A percentile compares a stretch with the other conserved stretches of the same genome.
Evolutionary conservation across 2,329 filamentous ascomycete species (phyloP).

Genomic region (Ophiostoma ulmi): DNA sequence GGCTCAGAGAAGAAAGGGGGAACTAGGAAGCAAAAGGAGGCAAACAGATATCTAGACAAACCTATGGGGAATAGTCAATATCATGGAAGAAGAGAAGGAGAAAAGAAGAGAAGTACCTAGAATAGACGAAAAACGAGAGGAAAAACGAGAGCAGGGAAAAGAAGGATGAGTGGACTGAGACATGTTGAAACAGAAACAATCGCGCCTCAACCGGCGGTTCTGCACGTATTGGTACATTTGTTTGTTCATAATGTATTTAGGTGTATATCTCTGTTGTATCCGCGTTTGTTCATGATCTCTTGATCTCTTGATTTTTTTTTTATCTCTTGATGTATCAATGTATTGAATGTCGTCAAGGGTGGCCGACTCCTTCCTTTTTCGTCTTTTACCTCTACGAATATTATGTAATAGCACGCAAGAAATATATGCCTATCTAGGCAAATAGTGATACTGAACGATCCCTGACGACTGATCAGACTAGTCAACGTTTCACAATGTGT

Average conservation of each 20-base stretch:
- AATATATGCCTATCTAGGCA: background rate
- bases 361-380: background rate
- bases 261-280: background rate
- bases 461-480: background rate
- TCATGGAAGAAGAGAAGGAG: background rate
- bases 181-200: conserved; percentile 1
- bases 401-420: background rate
- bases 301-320: background rate
- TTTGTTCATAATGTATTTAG: conserved; percentile 24
- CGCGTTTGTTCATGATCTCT: background rate
- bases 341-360: background rate
- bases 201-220: conserved; percentile 9
- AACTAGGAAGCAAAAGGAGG: too few species aligned
- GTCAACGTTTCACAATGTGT: conserved; percentile 22
- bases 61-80: too few species aligned
- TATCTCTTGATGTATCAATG: background rate
- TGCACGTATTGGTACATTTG: conserved; percentile 1
- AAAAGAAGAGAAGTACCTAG: background rate
- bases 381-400: background rate
- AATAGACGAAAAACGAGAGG: background rate
- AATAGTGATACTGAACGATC: background rate
- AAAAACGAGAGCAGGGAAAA: background rate
- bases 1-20: too few species aligned
- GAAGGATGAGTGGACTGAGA: background rate
- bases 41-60: too few species aligned